These are phyloP conservation scores for Xylariaceae sp. DNA, from an alignment of 2,329 filamentous ascomycete genomes.

Conservation along the genomic window DNA sequence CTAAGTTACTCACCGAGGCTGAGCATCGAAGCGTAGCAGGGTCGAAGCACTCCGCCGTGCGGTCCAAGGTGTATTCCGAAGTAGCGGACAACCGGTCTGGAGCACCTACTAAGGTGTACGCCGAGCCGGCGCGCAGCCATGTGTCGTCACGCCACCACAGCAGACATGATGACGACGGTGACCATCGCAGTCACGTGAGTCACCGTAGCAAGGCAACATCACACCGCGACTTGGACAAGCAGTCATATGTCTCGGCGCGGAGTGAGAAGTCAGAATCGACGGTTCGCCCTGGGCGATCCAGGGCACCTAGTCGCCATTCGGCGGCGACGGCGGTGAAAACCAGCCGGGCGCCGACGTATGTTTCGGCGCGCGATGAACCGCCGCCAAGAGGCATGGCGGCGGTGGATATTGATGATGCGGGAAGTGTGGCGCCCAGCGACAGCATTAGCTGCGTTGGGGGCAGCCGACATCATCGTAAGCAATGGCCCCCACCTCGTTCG, in stretches of 20 bases:
- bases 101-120: background rate
- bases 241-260: constrained; percentile 43
- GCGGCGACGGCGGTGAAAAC: constrained; percentile 7
- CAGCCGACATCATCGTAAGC: constrained; percentile 1
- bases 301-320: constrained; percentile 16
- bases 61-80: constrained; percentile 9
- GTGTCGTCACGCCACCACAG: background rate
- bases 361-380: constrained; percentile 34
- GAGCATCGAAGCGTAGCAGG: constrained; percentile 14
- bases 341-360: constrained; percentile 23
- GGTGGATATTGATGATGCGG: constrained; percentile 40
- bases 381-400: constrained; percentile 36
- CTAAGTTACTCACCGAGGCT: constrained; percentile 25
- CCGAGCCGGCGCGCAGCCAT: constrained; percentile 2
- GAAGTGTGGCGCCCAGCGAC: constrained; percentile 56
- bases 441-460: constrained; percentile 59
- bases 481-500: background rate
- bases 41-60: constrained; percentile 1
- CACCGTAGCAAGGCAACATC: constrained; percentile 18
- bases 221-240: constrained; percentile 34
- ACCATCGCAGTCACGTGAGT: constrained; percentile 23
- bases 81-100: constrained; percentile 7
- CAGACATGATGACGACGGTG: constrained; percentile 4
- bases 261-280: constrained; percentile 37
- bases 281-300: constrained; percentile 23